Evolutionary conservation across 768 basidiomycete species (phyloP), one percentile per base, ranked within the genome.

Genomic region (Tephrocybe sp.): DNA sequence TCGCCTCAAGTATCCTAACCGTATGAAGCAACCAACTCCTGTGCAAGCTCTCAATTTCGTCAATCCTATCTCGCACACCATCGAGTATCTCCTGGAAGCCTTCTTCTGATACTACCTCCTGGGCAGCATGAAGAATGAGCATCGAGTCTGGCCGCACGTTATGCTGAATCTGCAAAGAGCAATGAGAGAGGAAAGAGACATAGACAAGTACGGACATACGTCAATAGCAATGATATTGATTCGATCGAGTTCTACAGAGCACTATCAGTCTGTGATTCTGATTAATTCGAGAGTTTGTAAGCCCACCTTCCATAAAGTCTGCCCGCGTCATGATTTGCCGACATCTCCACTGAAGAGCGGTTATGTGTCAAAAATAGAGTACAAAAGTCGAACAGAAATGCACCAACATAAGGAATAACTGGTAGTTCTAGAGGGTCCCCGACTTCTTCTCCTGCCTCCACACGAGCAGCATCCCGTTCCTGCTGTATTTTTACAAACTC

Each of bases 21-120:
- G n/a, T n/a, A n/a, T n/a, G n/a, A n/a, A n/a, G n/a, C n/a, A n/a
- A n/a, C n/a, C 86, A 70, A 19, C 88, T 91, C 36, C 88, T 76
- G 51, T 88, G 88, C 49, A 92, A 61, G 64, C 84, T 86, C 68
- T 94, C 92, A 59, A 94, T 94, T 65, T 89, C 86, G 64, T 92
- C 88, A 33, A 94, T 82, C 12, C 93, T 75, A 51, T 79, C 80
- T 42, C 88, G 74, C 4, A 91, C 91, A 44, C 72, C 74, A 52
- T 90, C 78, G 15, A 91, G 74, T 29, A 83, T 61, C n/a, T 88
- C 84, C 42, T 92, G 83, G 60, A 94, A 94, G 8, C 81, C 90
- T 40, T 86, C 82, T 63, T 84, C 84, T 19, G 78, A 74, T 15
- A 83, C 82, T 4, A 91, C 83, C 56, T 84, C 74, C 55, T 78